Conservation (phyloP, 495 filamentous ascomycete species). For the Hypoxylon cercidicola region DNA sequence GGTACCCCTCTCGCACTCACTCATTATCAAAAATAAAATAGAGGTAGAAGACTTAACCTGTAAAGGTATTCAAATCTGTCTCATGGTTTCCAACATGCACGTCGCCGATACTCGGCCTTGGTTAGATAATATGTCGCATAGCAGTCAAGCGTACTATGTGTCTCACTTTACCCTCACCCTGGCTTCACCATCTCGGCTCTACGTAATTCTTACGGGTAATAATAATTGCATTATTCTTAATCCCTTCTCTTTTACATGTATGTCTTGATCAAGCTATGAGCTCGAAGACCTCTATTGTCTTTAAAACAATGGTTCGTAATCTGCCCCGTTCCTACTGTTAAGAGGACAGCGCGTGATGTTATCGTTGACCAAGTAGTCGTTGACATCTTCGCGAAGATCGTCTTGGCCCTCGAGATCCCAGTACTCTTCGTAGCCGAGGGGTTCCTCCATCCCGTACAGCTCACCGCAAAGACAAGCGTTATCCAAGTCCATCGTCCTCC, state of each 20-base stretch:
- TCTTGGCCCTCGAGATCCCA: slow-evolving; percentile 12
- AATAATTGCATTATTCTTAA: no score
- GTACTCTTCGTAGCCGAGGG: slow-evolving; percentile 8
- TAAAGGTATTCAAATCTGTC: neutral
- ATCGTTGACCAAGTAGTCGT: slow-evolving; percentile 27
- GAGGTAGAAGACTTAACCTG: neutral
- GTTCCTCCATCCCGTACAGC: slow-evolving; percentile 20
- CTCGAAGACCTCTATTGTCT: no score
- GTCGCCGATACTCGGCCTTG: neutral
- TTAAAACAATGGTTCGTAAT: no score
- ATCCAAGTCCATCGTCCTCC: slow-evolving; percentile 21
- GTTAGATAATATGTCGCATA: neutral
- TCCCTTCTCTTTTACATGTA: no score
- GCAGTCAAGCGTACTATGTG: neutral
- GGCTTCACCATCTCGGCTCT: no score
- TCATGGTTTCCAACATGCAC: neutral
- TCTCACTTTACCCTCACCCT: no score
- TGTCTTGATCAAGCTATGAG: no score
- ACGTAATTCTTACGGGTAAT: no score
- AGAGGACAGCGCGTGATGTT: slow-evolving; percentile 20
- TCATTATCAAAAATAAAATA: slow-evolving; percentile 7
- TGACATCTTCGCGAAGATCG: slow-evolving; percentile 18
- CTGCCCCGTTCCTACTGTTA: neutral
- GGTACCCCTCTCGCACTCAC: slow-evolving; percentile 24
- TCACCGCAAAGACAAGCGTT: slow-evolving; percentile 23